These are phyloP conservation scores for Phytophthora capsici DNA, from an alignment of 352 stramenopile genomes.

Conservation along the genomic window DNA sequence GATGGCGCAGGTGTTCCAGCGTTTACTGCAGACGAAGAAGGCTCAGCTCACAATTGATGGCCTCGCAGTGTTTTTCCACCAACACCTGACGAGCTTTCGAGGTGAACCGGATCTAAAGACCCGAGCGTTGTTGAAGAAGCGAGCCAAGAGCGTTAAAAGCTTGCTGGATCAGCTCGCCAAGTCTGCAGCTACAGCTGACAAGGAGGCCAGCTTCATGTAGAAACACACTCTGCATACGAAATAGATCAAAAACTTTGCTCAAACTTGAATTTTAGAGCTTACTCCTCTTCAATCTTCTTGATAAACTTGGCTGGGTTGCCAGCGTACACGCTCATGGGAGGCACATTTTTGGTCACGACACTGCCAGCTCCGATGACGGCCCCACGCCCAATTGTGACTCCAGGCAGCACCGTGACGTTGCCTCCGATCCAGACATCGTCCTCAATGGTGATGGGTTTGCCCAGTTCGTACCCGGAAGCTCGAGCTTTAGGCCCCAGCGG, in stretches of 20 bases:
- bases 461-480: slow-evolving; percentile 54
- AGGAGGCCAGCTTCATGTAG: slow-evolving; percentile 62
- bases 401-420: slow-evolving; percentile 66
- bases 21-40: slow-evolving; percentile 82
- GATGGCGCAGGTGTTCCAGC: slow-evolving; percentile 78
- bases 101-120: slow-evolving; percentile 46
- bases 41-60: slow-evolving; percentile 80
- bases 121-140: slow-evolving; percentile 60
- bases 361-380: slow-evolving; percentile 79
- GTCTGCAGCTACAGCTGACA: slow-evolving; percentile 52
- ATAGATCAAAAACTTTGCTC: slow-evolving; percentile 17
- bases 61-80: slow-evolving; percentile 81
- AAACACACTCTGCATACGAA: slow-evolving; percentile 5
- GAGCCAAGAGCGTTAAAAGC: slow-evolving; percentile 69
- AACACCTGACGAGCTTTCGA: slow-evolving; percentile 74
- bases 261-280: too few relatives aligned
- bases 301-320: slow-evolving; percentile 86
- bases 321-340: slow-evolving; percentile 64
- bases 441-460: slow-evolving; percentile 81
- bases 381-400: slow-evolving; percentile 69
- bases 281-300: slow-evolving; percentile 56
- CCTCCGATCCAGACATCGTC: slow-evolving; percentile 90
- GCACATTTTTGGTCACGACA: slow-evolving; percentile 85
- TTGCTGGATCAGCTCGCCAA: slow-evolving; percentile 76
- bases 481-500: slow-evolving; percentile 61